Conservation (phyloP, 2,329 filamentous ascomycete species). For the Grosmannia penicillata region DNA sequence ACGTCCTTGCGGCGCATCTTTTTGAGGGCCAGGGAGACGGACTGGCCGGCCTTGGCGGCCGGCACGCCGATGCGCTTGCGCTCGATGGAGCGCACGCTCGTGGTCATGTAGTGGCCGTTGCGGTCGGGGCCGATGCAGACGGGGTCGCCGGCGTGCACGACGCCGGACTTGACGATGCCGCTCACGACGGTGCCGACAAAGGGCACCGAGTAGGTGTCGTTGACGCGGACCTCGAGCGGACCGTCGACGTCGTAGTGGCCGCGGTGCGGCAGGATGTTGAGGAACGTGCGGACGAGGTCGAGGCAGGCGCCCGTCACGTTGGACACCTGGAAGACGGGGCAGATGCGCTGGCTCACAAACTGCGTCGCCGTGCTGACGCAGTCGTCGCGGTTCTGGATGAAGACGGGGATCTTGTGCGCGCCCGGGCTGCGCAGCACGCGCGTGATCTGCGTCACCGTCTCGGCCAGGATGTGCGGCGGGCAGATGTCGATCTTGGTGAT, state of each 20-base stretch:
- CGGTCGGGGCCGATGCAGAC: conserved; percentile 84
- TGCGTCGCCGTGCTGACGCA: conserved; percentile 92
- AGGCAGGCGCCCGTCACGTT: conserved; percentile 91
- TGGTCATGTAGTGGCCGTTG: conserved; percentile 76
- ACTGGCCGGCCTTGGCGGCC: conserved; percentile 80
- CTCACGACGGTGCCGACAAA: conserved; percentile 95
- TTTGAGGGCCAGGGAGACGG: conserved; percentile 80
- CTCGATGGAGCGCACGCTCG: conserved; percentile 83
- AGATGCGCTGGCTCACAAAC: conserved; percentile 89
- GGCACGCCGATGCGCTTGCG: conserved; percentile 83
- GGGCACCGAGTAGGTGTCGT: conserved; percentile 95
- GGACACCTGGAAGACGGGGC: conserved; percentile 93
- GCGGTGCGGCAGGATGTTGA: conserved; percentile 91
- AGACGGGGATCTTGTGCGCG: conserved; percentile 87
- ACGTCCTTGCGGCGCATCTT: conserved; percentile 83
- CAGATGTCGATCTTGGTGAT: conserved; percentile 98
- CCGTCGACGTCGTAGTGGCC: conserved; percentile 81
- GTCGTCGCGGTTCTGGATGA: conserved; percentile 82
- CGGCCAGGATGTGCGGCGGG: conserved; percentile 83
- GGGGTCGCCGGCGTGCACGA: conserved; percentile 79
- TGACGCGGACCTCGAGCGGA: conserved; percentile 88
- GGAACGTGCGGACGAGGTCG: conserved; percentile 77
- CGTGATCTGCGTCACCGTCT: conserved; percentile 82
- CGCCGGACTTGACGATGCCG: conserved; percentile 77
- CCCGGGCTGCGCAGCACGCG: conserved; percentile 90